Conservation (phyloP, 2,329 filamentous ascomycete species). For the Colletotrichum tropicicola region DNA sequence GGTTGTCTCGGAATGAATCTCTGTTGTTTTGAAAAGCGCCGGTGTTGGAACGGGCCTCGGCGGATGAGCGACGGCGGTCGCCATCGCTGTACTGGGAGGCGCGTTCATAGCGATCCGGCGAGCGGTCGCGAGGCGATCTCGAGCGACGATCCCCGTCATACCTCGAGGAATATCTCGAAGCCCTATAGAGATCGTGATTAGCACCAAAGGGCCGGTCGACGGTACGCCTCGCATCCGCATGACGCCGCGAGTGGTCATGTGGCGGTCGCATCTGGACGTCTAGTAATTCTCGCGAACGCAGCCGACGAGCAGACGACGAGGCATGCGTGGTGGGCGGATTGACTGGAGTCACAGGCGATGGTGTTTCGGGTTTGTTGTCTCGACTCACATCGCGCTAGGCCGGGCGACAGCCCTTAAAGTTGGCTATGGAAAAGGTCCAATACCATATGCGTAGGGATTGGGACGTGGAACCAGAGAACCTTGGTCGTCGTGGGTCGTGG, state of each 20-base stretch:
- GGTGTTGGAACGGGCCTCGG: conserved; percentile 64
- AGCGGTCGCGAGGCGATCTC: conserved; percentile 74
- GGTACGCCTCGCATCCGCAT: conserved; percentile 23
- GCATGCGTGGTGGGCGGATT: conserved; percentile 7
- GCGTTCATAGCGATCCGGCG: conserved; percentile 71
- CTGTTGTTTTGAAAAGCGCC: conserved; percentile 70
- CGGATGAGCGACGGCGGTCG: conserved; percentile 75
- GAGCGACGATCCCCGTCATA: conserved; percentile 71
- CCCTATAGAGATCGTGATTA: conserved; percentile 46
- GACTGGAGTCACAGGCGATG: background rate
- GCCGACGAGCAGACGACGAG: background rate
- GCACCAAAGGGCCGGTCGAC: conserved; percentile 17
- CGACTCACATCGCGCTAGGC: conserved; percentile 33
- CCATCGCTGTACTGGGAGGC: conserved; percentile 65
- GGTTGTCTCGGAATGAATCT: conserved; percentile 57
- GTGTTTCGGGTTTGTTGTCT: conserved; percentile 8
- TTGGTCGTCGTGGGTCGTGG: conserved; percentile 28
- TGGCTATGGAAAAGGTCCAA: conserved; percentile 27
- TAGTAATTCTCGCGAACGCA: background rate
- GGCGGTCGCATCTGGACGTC: conserved; percentile 24
- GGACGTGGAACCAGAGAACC: conserved; percentile 30
- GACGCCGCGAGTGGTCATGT: conserved; percentile 18
- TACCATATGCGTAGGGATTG: conserved; percentile 31
- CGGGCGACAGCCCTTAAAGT: conserved; percentile 31
- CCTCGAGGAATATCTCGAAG: conserved; percentile 65